These are phyloP conservation scores for Tolypocladium sp. DNA, from an alignment of 2,329 filamentous ascomycete species.

Conservation along the genomic window DNA sequence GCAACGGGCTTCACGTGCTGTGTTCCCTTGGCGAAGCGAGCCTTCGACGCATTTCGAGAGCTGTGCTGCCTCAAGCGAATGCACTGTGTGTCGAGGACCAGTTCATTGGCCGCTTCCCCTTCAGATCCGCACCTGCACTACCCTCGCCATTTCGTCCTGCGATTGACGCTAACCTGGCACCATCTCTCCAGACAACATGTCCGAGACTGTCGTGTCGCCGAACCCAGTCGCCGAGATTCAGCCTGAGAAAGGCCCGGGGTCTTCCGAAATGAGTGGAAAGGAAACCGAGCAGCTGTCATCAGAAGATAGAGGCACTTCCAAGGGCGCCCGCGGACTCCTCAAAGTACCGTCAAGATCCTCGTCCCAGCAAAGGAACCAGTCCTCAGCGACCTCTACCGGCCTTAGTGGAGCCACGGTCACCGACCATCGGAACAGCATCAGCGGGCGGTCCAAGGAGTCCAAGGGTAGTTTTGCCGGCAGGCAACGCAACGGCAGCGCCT, in stretches of 20 bases:
- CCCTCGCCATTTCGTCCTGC: neutral
- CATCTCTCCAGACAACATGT: slow-evolving; percentile 17
- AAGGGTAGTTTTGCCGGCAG: slow-evolving; percentile 54
- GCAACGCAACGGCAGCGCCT: slow-evolving; percentile 57
- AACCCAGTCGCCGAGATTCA: slow-evolving; percentile 21
- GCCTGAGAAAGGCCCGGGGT: slow-evolving; percentile 21
- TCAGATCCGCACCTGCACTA: neutral
- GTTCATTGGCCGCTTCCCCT: neutral
- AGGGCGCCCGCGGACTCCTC: slow-evolving; percentile 43
- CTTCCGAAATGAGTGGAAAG: slow-evolving; percentile 28
- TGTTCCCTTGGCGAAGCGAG: neutral
- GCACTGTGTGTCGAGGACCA: neutral
- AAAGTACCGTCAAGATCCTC: slow-evolving; percentile 54
- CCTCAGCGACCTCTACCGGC: slow-evolving; percentile 49
- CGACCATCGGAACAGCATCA: slow-evolving; percentile 53
- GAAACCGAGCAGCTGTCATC: slow-evolving; percentile 30
- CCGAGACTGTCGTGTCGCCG: slow-evolving; percentile 17
- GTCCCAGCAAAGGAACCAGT: slow-evolving; percentile 48
- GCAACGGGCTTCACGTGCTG: neutral
- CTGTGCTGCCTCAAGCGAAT: neutral
- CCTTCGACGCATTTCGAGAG: neutral
- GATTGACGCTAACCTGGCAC: neutral
- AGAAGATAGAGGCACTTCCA: slow-evolving; percentile 32
- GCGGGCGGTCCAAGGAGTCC: slow-evolving; percentile 55
- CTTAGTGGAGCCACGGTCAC: slow-evolving; percentile 50